These are phyloP conservation scores for Hypoxylon sp. DNA, from an alignment of 2,329 filamentous ascomycete species.

Conservation along the genomic window DNA sequence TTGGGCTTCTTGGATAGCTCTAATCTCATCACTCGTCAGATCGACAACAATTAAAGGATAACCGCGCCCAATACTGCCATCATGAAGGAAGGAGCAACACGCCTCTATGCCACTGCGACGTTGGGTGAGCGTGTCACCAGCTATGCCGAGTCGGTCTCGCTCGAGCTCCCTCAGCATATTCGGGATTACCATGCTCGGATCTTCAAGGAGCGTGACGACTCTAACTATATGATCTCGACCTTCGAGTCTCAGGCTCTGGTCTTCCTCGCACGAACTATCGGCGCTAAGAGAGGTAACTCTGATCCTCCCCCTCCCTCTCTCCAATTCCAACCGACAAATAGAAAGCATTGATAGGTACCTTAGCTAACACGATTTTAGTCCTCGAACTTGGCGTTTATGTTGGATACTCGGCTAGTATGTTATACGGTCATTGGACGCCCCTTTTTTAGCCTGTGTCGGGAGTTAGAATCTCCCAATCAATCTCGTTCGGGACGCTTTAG, in stretches of 20 bases:
- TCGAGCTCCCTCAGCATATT: slow-evolving; percentile 48
- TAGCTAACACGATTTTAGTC: slow-evolving; percentile 52
- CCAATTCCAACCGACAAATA: not conserved
- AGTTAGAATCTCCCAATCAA: slow-evolving; percentile 3
- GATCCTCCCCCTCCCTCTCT: not conserved
- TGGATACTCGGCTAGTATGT: slow-evolving; percentile 58
- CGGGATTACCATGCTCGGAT: slow-evolving; percentile 48
- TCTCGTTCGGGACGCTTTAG: not conserved
- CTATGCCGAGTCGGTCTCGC: slow-evolving; percentile 50
- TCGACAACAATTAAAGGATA: not conserved
- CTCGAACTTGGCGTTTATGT: slow-evolving; percentile 64
- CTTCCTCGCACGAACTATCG: slow-evolving; percentile 57
- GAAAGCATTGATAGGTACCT: not conserved
- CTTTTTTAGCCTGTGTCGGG: slow-evolving; percentile 28
- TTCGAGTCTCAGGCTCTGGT: slow-evolving; percentile 58
- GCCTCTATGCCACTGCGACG: slow-evolving; percentile 50
- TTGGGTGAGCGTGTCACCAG: slow-evolving; percentile 47
- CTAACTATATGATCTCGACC: slow-evolving; percentile 57
- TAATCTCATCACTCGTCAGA: not conserved
- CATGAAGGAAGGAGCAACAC: slow-evolving; percentile 37
- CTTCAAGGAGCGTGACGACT: slow-evolving; percentile 21
- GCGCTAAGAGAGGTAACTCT: slow-evolving; percentile 56
- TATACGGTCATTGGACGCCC: not conserved
- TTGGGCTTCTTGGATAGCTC: not conserved
- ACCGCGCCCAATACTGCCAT: not conserved